Conservation (phyloP, 2,329 filamentous ascomycete species). For the Paradendryphiella salina region DNA sequence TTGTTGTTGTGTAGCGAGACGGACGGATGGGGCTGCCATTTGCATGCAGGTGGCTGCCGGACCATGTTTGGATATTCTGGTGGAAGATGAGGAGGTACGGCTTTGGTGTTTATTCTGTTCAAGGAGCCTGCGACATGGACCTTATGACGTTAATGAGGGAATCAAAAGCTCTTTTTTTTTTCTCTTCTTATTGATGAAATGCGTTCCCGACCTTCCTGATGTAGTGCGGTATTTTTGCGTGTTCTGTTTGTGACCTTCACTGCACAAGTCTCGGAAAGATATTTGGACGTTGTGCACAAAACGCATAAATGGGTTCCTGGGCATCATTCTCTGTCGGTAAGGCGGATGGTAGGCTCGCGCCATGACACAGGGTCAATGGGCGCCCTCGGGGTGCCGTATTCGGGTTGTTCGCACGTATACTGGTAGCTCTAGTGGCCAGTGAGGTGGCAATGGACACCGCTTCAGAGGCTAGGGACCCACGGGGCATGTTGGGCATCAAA, state of each 20-base stretch:
- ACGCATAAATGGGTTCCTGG: background rate
- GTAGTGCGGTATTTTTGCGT: background rate
- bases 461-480: slow-evolving; percentile 11
- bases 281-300: background rate
- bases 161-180: slow-evolving; percentile 45
- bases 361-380: too few relatives aligned
- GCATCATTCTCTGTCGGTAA: background rate
- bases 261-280: background rate
- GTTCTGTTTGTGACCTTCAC: background rate
- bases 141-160: slow-evolving; percentile 45
- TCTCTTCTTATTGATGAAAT: slow-evolving; percentile 11
- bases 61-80: slow-evolving; percentile 14
- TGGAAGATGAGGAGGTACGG: slow-evolving; percentile 12
- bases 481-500: slow-evolving; percentile 1
- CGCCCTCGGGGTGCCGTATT: background rate
- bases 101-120: slow-evolving; percentile 34
- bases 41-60: slow-evolving; percentile 16
- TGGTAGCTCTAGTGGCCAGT: slow-evolving; percentile 7
- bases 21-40: slow-evolving; percentile 19
- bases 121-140: slow-evolving; percentile 28
- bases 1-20: slow-evolving; percentile 31
- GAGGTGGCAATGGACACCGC: slow-evolving; percentile 18
- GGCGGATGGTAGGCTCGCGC: too few relatives aligned
- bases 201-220: slow-evolving; percentile 1
- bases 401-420: slow-evolving; percentile 3